Conservation (phyloP, 2,329 filamentous ascomycete species). For the Zymoseptoria passerinii region DNA sequence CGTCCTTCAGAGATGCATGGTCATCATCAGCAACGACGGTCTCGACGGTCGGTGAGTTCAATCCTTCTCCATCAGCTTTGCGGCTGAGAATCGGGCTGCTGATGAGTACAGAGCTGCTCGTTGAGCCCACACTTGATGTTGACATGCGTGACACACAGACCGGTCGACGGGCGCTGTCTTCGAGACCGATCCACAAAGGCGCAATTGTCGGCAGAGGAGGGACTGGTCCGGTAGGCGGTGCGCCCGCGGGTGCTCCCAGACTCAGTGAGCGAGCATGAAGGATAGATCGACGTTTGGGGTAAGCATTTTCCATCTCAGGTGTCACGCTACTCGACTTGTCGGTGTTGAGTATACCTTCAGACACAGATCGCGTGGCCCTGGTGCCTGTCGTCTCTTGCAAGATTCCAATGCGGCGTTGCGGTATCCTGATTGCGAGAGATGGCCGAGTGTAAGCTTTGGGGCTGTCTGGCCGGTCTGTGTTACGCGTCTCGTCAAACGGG, state of each 20-base stretch:
- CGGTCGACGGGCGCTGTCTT: slow-evolving; percentile 8
- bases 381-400: slow-evolving; percentile 6
- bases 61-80: slow-evolving; percentile 10
- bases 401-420: slow-evolving; percentile 17
- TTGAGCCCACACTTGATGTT: slow-evolving; percentile 34
- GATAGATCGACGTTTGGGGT: slow-evolving; percentile 7
- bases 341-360: slow-evolving; percentile 15
- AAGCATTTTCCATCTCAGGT: not conserved
- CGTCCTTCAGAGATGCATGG: slow-evolving; percentile 28
- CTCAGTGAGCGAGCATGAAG: slow-evolving; percentile 28
- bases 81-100: slow-evolving; percentile 30
- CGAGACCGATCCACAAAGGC: slow-evolving; percentile 4
- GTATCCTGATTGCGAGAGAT: slow-evolving; percentile 23
- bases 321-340: not conserved
- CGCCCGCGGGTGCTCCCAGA: slow-evolving; percentile 29
- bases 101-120: slow-evolving; percentile 34
- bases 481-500: not conserved
- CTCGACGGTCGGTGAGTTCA: slow-evolving; percentile 22
- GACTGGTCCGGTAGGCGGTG: slow-evolving; percentile 34
- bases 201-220: slow-evolving; percentile 35
- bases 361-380: slow-evolving; percentile 21
- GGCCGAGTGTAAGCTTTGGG: slow-evolving; percentile 21
- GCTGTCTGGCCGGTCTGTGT: slow-evolving; percentile 12
- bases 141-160: slow-evolving; percentile 32
- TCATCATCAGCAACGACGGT: slow-evolving; percentile 21